Evolutionary conservation across 768 basidiomycete species (phyloP), one percentile per base, ranked within the genome.

Genomic region (Daedaleopsis nitida): DNA sequence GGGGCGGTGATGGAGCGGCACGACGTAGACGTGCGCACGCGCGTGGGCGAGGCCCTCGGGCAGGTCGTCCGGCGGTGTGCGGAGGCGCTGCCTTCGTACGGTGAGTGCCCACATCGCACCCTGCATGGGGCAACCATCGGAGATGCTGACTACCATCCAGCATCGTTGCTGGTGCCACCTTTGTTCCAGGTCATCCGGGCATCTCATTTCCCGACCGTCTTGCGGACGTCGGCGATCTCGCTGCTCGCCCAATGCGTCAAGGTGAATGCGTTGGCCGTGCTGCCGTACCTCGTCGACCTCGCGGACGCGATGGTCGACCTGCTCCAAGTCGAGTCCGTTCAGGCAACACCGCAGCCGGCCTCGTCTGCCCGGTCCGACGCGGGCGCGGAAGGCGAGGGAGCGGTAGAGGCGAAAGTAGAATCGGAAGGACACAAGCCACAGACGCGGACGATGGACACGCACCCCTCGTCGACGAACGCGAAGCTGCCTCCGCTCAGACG

Each of bases 21-120:
- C 39, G 91, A 94, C 60, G 74, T 97, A 39, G 92, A 97, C 68
- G 77, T 80, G 45, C 79, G 88, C 37, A 79, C 90, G 11, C 80
- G 95, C 24, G 76, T 96, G 10, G 96, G 94, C 1, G 96, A 98
- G 73, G 94, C 94, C 0, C 74, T 98, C 16, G 85, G 83, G 13
- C 84, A 87, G 62, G 86, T 94, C 3, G 86, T 97, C 42, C 80
- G 85, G 62, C 78, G 87, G 49, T 86, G 86, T 52, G 94, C 91
- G 16, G 83, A 83, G 19, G 80, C 88, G 0, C 76, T 97, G 42
- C 78, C 85, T 8, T 70, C 79, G 11, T 87, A 93, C 69, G 83
- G 96, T 95, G 66, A 59, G 81, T 69, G 5, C 10, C 34, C 23
- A 48, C 39, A 51, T 51, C 35, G 58, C 44, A n/a, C n/a, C n/a